These are phyloP conservation scores for Trametes cingulata DNA, from an alignment of 768 basidiomycete genomes.

Conservation along the genomic window DNA sequence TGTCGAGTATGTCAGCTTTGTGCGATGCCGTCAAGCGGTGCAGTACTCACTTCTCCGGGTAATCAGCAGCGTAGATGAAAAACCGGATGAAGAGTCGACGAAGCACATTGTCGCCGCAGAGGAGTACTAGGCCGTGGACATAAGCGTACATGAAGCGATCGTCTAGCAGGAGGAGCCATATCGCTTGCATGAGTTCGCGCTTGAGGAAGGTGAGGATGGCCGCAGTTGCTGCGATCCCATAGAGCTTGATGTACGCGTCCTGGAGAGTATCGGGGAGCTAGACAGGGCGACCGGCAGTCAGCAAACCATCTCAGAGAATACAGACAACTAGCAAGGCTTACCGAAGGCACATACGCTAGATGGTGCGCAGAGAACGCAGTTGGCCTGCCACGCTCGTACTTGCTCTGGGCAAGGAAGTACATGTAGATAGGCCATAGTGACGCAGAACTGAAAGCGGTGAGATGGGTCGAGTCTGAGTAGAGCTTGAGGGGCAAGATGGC, in stretches of 20 bases:
- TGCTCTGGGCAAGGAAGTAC: constrained; percentile 41
- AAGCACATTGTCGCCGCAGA: constrained; percentile 28
- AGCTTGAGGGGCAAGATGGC: constrained; percentile 13
- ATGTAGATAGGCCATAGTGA: constrained; percentile 42
- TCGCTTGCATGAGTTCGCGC: constrained; percentile 34
- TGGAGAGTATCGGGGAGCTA: constrained; percentile 35
- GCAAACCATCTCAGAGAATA: too few relatives aligned
- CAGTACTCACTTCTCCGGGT: constrained; percentile 36
- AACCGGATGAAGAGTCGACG: constrained; percentile 28
- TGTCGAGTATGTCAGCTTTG: constrained; percentile 6
- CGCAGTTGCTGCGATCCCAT: constrained; percentile 4
- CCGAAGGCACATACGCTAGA: constrained; percentile 46
- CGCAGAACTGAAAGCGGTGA: constrained; percentile 27
- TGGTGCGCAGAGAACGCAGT: constrained; percentile 38
- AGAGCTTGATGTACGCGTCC: constrained; percentile 28
- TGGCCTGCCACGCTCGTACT: constrained; percentile 37
- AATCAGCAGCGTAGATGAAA: constrained; percentile 34
- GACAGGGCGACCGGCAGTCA: too few relatives aligned
- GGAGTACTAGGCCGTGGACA: constrained; percentile 27
- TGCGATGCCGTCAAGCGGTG: too few relatives aligned
- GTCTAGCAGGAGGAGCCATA: constrained; percentile 27
- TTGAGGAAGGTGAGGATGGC: constrained; percentile 34
- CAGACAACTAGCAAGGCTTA: too few relatives aligned
- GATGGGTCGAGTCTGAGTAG: constrained; percentile 29
- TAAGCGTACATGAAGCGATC: constrained; percentile 28